phyloP scores from a whole-genome alignment of 495 filamentous ascomycete genomes.

The Xylaria flabelliformis region DNA sequence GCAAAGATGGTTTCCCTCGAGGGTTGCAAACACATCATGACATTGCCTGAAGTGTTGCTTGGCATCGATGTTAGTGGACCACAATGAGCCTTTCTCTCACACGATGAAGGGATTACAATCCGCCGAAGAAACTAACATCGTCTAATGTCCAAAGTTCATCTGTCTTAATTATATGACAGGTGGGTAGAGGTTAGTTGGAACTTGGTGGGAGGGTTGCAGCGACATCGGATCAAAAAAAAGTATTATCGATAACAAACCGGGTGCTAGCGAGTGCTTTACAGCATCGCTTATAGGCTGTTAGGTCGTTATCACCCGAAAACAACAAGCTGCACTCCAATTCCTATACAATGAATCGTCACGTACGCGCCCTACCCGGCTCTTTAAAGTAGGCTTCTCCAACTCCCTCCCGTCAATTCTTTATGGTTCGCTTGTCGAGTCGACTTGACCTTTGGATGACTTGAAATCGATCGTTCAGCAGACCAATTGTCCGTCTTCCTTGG shows the following conservation, averaged over 20 bases:
- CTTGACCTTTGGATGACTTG: not conserved
- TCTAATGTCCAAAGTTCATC: not conserved
- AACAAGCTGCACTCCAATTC: not conserved
- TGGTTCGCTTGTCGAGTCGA: not conserved
- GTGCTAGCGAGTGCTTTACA: not conserved
- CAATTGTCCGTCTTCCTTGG: not conserved
- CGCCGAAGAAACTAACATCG: not conserved
- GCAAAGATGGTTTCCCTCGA: not conserved
- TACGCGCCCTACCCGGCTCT: conserved; percentile 5
- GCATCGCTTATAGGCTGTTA: conserved; percentile 12
- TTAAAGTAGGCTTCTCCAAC: not conserved
- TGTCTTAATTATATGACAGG: not conserved
- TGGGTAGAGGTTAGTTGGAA: not conserved
- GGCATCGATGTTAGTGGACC: not conserved
- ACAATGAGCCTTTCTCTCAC: not conserved
- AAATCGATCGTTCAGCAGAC: not conserved
- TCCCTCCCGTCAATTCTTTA: not conserved
- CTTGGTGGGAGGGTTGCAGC: conserved; percentile 16
- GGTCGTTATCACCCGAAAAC: conserved; percentile 13
- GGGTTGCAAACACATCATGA: not conserved
- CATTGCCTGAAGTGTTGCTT: not conserved
- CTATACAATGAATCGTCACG: not conserved
- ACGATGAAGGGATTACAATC: not conserved
- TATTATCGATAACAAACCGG: conserved; percentile 32
- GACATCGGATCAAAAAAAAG: conserved; percentile 29